phyloP scores from a whole-genome alignment of 1,139 yeast genomes.

The Pichia sp. region DNA sequence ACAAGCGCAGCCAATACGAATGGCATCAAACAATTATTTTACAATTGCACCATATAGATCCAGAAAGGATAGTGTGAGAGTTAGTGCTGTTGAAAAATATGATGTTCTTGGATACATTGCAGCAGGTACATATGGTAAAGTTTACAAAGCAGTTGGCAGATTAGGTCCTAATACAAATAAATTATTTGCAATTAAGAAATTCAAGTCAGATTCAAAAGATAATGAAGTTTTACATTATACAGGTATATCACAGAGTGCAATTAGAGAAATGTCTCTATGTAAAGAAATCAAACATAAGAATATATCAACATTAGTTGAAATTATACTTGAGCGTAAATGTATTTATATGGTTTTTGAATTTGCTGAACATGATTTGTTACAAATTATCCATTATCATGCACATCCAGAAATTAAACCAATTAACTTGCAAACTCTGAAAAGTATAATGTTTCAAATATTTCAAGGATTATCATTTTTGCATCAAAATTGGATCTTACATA shows the following conservation, averaged over 20 bases:
- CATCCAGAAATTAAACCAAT: slow-evolving; percentile 80
- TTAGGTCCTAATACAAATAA: slow-evolving; percentile 17
- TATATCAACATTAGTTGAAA: slow-evolving; percentile 72
- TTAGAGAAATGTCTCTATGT: slow-evolving; percentile 92
- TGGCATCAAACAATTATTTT: slow-evolving; percentile 64
- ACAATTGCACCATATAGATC: slow-evolving; percentile 67
- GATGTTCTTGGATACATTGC: slow-evolving; percentile 93
- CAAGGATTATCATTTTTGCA: slow-evolving; percentile 89
- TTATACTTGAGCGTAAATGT: slow-evolving; percentile 82
- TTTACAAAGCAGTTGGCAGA: slow-evolving; percentile 68
- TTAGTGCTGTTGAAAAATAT: slow-evolving; percentile 72
- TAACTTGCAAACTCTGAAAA: slow-evolving; percentile 70
- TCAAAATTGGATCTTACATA: slow-evolving; percentile 91
- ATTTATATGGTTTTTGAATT: slow-evolving; percentile 93
- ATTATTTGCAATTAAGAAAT: slow-evolving; percentile 82
- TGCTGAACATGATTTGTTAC: slow-evolving; percentile 91
- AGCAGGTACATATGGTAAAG: slow-evolving; percentile 97
- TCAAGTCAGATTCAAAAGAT: slow-evolving; percentile 90
- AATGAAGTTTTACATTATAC: slow-evolving; percentile 80
- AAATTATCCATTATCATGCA: slow-evolving; percentile 87
- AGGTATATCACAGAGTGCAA: slow-evolving; percentile 94
- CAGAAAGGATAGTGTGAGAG: slow-evolving; percentile 63
- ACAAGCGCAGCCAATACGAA: background rate
- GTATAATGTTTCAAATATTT: slow-evolving; percentile 84
- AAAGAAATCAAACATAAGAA: slow-evolving; percentile 78